Evolutionary conservation across 2,329 filamentous ascomycete genomes (phyloP).

Genomic region (Cordyceps cateniannulata): DNA sequence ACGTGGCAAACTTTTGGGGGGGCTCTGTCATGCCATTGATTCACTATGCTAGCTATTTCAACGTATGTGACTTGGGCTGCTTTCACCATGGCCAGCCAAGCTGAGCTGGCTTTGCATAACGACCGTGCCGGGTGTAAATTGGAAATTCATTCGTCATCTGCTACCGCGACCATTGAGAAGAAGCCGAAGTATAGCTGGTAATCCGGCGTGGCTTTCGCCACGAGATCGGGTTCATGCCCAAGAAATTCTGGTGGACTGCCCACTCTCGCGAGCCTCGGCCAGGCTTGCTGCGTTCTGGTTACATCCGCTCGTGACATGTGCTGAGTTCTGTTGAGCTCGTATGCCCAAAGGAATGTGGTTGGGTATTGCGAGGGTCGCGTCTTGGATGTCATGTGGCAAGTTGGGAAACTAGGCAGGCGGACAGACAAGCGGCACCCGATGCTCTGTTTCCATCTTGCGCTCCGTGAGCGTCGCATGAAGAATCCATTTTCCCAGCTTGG

Average conservation of each 20-base stretch:
- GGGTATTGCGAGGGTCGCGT: neutral
- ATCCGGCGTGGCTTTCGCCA: neutral
- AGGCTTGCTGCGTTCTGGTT: neutral
- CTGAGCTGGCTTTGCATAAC: neutral
- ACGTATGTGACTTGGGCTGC: neutral
- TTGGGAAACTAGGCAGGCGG: neutral
- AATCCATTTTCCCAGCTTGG: neutral
- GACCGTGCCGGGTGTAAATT: neutral
- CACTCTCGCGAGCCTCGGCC: neutral
- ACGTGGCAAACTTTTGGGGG: neutral
- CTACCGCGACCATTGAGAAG: neutral
- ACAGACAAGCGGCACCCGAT: neutral
- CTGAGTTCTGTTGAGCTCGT: neutral
- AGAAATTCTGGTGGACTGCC: neutral
- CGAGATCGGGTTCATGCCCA: neutral
- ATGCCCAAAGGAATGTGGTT: neutral
- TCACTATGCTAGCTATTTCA: constrained; percentile 2
- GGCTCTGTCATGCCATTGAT: neutral
- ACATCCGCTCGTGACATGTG: neutral
- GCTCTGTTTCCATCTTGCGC: neutral
- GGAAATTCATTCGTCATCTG: neutral
- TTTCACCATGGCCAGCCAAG: neutral
- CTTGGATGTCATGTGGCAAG: neutral
- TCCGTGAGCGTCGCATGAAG: neutral
- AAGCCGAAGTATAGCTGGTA: neutral